phyloP scores from a whole-genome alignment of 2,329 filamentous ascomycete genomes.

The Drechslerella dactyloides region DNA sequence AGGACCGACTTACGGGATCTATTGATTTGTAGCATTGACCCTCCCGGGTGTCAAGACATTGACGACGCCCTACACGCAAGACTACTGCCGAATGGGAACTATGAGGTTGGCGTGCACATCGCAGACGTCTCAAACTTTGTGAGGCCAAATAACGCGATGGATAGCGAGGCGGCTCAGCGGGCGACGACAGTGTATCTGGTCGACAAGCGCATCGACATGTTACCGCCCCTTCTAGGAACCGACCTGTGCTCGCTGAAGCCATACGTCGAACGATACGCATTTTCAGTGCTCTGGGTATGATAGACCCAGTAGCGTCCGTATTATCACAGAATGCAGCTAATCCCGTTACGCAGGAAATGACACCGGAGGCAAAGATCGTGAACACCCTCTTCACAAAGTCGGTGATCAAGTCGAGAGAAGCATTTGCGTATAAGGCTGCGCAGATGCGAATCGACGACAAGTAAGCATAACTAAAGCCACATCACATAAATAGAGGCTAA shows the following conservation, averaged over 20 bases:
- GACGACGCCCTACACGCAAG: conserved; percentile 94
- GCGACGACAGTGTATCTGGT: conserved; percentile 97
- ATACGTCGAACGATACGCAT: conserved; percentile 91
- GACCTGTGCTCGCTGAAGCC: conserved; percentile 96
- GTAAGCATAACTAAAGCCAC: conserved; percentile 58
- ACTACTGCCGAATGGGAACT: conserved; percentile 86
- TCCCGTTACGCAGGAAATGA: conserved; percentile 67
- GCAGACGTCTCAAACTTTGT: conserved; percentile 99
- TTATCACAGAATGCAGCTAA: background rate
- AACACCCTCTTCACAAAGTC: conserved; percentile 92
- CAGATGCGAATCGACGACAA: conserved; percentile 90
- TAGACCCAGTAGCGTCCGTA: background rate
- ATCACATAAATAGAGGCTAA: conserved; percentile 7
- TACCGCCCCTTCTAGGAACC: conserved; percentile 93
- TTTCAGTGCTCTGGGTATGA: conserved; percentile 75
- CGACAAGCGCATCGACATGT: conserved; percentile 99
- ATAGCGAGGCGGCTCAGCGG: conserved; percentile 88
- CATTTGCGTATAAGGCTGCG: conserved; percentile 96
- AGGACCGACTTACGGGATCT: conserved; percentile 82
- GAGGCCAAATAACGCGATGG: conserved; percentile 96
- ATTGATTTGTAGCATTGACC: conserved; percentile 96
- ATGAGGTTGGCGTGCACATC: conserved; percentile 95
- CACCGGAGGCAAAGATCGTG: conserved; percentile 81
- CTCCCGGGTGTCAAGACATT: conserved; percentile 94
- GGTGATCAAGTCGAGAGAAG: conserved; percentile 93